Evolutionary conservation across 106 monocot genomes (phyloP).

Genomic region (Phalaenopsis equestris): DNA sequence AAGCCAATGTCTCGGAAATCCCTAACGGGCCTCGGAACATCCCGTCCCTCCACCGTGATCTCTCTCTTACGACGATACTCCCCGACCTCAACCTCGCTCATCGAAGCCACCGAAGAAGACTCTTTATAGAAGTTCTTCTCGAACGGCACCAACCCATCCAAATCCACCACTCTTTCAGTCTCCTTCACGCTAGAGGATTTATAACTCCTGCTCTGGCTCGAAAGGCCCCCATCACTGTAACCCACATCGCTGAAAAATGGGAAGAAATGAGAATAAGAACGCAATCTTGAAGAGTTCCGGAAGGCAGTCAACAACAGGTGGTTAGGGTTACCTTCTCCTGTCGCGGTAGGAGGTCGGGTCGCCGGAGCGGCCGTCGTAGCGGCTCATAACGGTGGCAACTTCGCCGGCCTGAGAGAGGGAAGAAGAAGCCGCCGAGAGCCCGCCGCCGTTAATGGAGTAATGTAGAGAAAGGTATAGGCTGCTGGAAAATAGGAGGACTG

Average conservation of each 20-base stretch:
- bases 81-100: slow-evolving; percentile 74
- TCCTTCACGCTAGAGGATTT: slow-evolving; percentile 33
- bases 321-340: slow-evolving; percentile 48
- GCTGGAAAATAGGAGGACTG: neutral
- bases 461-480: neutral
- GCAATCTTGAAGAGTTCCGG: neutral
- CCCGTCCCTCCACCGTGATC: slow-evolving; percentile 87
- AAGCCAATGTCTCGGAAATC: slow-evolving; percentile 66
- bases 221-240: slow-evolving; percentile 17
- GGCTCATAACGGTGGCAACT: slow-evolving; percentile 40
- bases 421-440: neutral
- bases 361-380: slow-evolving; percentile 65
- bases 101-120: slow-evolving; percentile 56
- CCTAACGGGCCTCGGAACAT: slow-evolving; percentile 76
- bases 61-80: slow-evolving; percentile 65
- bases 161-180: slow-evolving; percentile 21
- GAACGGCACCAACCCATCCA: slow-evolving; percentile 76
- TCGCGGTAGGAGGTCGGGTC: slow-evolving; percentile 75
- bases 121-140: slow-evolving; percentile 98
- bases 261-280: neutral
- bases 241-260: slow-evolving; percentile 47
- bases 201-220: slow-evolving; percentile 33
- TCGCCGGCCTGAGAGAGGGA: neutral
- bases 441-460: neutral
- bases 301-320: neutral